Evolutionary conservation across 768 basidiomycete genomes (phyloP).

Genomic region (Mycena alexandri): DNA sequence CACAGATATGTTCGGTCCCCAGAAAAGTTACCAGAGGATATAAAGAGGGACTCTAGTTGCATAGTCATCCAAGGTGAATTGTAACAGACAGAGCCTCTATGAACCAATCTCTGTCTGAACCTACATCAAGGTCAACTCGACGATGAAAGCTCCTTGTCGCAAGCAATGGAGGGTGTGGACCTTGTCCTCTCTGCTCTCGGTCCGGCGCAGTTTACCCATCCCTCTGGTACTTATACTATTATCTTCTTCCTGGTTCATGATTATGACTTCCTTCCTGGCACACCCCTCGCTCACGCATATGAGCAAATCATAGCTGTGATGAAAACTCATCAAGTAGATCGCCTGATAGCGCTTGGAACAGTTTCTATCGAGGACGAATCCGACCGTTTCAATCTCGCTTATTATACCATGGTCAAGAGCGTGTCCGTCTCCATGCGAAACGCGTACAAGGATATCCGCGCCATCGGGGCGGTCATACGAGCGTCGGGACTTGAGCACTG

Average conservation of each 20-base stretch:
- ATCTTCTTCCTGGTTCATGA: constrained; percentile 39
- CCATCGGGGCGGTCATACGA: constrained; percentile 69
- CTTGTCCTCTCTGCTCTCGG: constrained; percentile 79
- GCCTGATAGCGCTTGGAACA: constrained; percentile 77
- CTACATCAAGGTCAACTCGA: constrained; percentile 61
- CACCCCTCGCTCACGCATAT: constrained; percentile 76
- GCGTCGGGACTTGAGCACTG: constrained; percentile 65
- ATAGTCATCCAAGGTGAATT: constrained; percentile 57
- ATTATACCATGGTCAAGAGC: constrained; percentile 35
- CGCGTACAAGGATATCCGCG: constrained; percentile 79
- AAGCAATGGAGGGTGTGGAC: constrained; percentile 69
- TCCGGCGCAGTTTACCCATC: constrained; percentile 47
- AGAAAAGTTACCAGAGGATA: constrained; percentile 68
- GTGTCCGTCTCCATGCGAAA: constrained; percentile 58
- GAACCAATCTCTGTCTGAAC: not conserved
- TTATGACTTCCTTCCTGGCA: constrained; percentile 55
- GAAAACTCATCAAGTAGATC: constrained; percentile 63
- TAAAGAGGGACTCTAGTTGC: constrained; percentile 58
- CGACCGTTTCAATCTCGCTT: constrained; percentile 63
- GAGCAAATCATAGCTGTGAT: constrained; percentile 66
- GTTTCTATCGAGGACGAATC: constrained; percentile 71
- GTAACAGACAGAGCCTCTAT: too few relatives aligned
- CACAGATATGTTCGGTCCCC: constrained; percentile 60
- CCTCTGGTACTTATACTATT: constrained; percentile 17
- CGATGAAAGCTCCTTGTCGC: constrained; percentile 61